A percentile compares a stretch with the other conserved stretches of the same genome.
Conservation (phyloP, 805 yeast genomes). For the Debaryomyces tyrocola region DNA sequence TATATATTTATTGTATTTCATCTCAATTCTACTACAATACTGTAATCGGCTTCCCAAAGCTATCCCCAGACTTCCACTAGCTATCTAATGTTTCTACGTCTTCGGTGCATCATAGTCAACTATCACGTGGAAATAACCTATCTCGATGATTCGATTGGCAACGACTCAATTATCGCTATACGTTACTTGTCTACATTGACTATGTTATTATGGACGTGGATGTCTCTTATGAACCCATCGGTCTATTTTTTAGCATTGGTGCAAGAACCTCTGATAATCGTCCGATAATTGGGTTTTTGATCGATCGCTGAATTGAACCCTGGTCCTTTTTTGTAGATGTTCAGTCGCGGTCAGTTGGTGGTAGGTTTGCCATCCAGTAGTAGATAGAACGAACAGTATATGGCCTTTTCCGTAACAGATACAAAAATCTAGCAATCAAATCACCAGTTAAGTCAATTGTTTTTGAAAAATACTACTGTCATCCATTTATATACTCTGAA, state of each 20-base stretch:
- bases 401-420: neutral
- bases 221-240: too few relatives aligned
- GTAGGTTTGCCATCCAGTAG: neutral
- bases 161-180: too few relatives aligned
- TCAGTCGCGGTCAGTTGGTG: neutral
- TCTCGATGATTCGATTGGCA: too few relatives aligned
- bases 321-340: neutral
- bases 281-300: too few relatives aligned
- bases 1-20: slow-evolving; percentile 1
- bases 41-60: neutral
- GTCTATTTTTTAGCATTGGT: neutral
- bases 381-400: neutral
- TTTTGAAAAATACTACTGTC: neutral
- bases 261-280: neutral
- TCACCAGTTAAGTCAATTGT: slow-evolving; percentile 9
- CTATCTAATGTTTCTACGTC: too few relatives aligned
- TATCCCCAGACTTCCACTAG: too few relatives aligned
- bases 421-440: neutral
- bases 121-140: too few relatives aligned
- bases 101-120: too few relatives aligned
- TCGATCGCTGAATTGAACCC: neutral
- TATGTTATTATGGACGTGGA: too few relatives aligned
- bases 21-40: neutral
- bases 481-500: slow-evolving; percentile 1
- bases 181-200: too few relatives aligned